Base-by-base conservation (phyloP, 371 early-diverging fungal species). In the Fennellomyces sp. region DNA sequence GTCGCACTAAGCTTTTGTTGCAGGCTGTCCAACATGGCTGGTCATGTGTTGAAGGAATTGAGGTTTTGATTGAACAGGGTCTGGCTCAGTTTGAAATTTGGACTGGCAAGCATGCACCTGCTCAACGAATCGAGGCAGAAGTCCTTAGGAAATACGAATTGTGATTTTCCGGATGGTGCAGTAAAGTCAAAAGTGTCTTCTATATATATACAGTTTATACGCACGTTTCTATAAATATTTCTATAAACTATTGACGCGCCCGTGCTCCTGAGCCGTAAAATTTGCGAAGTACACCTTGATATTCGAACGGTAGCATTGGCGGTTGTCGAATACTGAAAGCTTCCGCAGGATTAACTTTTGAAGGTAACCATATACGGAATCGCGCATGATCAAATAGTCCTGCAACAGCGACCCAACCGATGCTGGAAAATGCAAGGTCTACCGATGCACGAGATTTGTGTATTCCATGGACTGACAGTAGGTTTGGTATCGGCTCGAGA, bases 51-150 rank as follows among this genome's bases (percentile, higher is more conserved):
- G 89, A 90, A 68, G 98, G 98, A 19, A 82, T 95, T 39, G 88
- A 93, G 55, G 88, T 98, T 0, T 75, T 98, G 65, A 82, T 95
- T 53, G 92, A 91, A 68, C 97, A 98, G 71, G 98, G 96, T 12
- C 75, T 91, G 47, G 92, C 91, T 66, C 97, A 98, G 73, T 85
- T 90, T 52, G 81, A 84, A 53, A 80, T 80, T 36, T 93, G 92
- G 92, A 88, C 89, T 4, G 82, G 87, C 30, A 72, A 82, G 21
- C 74, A 69, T 27, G 86, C 89, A 15, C 89, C 88, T 5, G 59
- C 59, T 26, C 56, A 72, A 15, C 65, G 63, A 30, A 83, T 85
- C 39, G 76, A 76, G 52, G 66, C 52, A 12, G 64, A 77, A 64
- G 81, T 83, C 0, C 58, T 77, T 42, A 72, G 67, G 45, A 75